Evolutionary conservation across 352 stramenopile genomes (phyloP).

Genomic region (Phytophthora rubi): DNA sequence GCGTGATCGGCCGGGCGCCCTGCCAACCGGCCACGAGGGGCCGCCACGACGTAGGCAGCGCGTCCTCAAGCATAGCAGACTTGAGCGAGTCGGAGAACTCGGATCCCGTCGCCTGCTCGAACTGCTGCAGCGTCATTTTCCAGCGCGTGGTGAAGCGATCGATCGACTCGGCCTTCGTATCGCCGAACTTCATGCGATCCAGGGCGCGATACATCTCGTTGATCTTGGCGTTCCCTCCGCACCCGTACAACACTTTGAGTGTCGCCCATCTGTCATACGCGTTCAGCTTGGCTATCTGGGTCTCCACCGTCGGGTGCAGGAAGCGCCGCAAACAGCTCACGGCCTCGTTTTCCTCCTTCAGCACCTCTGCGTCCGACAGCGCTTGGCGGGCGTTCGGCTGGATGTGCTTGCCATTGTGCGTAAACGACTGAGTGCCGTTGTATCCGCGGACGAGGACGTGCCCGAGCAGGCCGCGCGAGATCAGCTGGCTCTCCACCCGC

Average conservation of each 20-base stretch:
- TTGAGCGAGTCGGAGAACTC: slow-evolving; percentile 26
- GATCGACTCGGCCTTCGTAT: slow-evolving; percentile 24
- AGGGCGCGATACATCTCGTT: slow-evolving; percentile 35
- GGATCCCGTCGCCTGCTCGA: slow-evolving; percentile 19
- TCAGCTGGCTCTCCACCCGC: slow-evolving; percentile 7
- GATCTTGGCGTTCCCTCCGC: slow-evolving; percentile 6
- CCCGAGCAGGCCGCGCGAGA: slow-evolving; percentile 1
- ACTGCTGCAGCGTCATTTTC: slow-evolving; percentile 31
- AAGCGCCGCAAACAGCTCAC: slow-evolving; percentile 3
- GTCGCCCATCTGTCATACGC: slow-evolving; percentile 37
- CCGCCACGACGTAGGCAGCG: slow-evolving; percentile 26
- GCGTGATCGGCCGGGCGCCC: slow-evolving; percentile 25
- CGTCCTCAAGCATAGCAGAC: slow-evolving; percentile 27
- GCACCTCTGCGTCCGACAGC: not conserved
- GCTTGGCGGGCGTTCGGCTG: slow-evolving; percentile 1
- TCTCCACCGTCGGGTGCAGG: not conserved
- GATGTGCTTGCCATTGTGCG: not conserved
- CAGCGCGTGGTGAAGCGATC: slow-evolving; percentile 26
- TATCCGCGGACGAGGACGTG: slow-evolving; percentile 17
- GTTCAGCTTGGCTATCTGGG: slow-evolving; percentile 26
- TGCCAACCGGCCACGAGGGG: slow-evolving; percentile 21
- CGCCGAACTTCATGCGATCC: slow-evolving; percentile 29
- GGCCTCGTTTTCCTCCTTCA: not conserved
- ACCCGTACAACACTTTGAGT: slow-evolving; percentile 28
- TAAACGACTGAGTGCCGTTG: slow-evolving; percentile 18